Conservation (phyloP, 345 rosid genomes). For the Citrus unshiu region DNA sequence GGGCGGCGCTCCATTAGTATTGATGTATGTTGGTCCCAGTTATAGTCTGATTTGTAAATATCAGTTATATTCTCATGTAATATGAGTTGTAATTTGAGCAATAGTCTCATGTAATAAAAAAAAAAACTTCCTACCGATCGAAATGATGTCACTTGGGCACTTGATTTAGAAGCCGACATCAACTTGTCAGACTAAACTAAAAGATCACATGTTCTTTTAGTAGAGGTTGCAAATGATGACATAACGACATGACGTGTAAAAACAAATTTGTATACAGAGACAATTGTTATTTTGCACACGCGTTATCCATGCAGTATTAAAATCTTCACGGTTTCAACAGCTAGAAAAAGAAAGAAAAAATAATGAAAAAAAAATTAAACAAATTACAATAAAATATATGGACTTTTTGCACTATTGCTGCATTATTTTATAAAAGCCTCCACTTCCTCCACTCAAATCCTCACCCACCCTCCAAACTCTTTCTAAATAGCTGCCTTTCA, state of each 20-base stretch:
- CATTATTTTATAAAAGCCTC: not conserved
- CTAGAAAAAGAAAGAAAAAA: not conserved
- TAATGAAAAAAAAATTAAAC: too few species aligned
- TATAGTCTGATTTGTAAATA: too few species aligned
- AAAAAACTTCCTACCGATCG: too few species aligned
- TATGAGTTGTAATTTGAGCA: too few species aligned
- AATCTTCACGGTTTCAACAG: not conserved
- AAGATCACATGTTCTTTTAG: not conserved
- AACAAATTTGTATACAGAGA: too few species aligned
- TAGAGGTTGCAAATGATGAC: not conserved
- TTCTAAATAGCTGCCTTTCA: not conserved
- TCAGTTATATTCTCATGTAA: too few species aligned
- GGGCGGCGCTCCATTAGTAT: too few species aligned
- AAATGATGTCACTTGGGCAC: not conserved
- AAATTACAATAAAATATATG: too few species aligned
- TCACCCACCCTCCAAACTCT: not conserved
- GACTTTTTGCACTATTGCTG: not conserved
- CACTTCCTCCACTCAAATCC: not conserved
- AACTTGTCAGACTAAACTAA: not conserved
- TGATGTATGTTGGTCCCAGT: too few species aligned
- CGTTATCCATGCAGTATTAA: constrained; percentile 12
- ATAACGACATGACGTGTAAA: not conserved
- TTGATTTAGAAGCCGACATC: not conserved
- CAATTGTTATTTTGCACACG: constrained; percentile 7
- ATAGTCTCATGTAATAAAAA: too few species aligned